A percentile compares a stretch with the other conserved stretches of the same genome.
phyloP scores from a whole-genome alignment of 352 stramenopile genomes.

The Globisporangium canariense region DNA sequence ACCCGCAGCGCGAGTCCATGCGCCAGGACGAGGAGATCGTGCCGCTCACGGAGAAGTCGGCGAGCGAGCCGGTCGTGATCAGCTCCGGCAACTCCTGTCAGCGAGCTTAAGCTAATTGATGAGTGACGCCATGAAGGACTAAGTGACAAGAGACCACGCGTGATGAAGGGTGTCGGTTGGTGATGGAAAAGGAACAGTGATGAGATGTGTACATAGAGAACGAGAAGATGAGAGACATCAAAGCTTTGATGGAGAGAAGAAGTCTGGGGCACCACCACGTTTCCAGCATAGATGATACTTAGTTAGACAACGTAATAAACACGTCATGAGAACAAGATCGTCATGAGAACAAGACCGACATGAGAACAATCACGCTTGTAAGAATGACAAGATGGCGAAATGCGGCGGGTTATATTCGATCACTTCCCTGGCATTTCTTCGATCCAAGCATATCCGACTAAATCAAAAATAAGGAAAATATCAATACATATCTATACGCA shows the following conservation, averaged over 20 bases:
- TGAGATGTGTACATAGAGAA: constrained; percentile 10
- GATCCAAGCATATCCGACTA: background rate
- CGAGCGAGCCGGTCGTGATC: constrained; percentile 65
- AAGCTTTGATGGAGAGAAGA: constrained; percentile 1
- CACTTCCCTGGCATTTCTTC: constrained; percentile 3
- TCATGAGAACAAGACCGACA: background rate
- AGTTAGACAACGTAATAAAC: background rate
- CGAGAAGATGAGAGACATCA: background rate
- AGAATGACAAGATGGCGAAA: background rate
- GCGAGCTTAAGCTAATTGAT: constrained; percentile 26
- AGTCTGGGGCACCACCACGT: background rate
- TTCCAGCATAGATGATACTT: background rate
- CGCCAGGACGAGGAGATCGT: constrained; percentile 83
- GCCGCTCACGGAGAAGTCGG: constrained; percentile 74
- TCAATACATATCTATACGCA: constrained; percentile 14
- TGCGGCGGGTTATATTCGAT: constrained; percentile 9
- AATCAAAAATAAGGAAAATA: constrained; percentile 9
- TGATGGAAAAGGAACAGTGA: background rate
- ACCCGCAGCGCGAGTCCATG: constrained; percentile 73
- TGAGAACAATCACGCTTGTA: background rate
- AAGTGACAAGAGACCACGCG: background rate
- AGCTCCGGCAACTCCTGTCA: constrained; percentile 81
- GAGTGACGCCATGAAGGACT: background rate
- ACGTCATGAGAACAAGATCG: too few species aligned
- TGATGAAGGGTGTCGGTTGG: background rate